Evolutionary conservation across 108 stramenopile genomes (phyloP), one percentile per base, ranked within the genome.

Genomic region (Nitzschia sp.): DNA sequence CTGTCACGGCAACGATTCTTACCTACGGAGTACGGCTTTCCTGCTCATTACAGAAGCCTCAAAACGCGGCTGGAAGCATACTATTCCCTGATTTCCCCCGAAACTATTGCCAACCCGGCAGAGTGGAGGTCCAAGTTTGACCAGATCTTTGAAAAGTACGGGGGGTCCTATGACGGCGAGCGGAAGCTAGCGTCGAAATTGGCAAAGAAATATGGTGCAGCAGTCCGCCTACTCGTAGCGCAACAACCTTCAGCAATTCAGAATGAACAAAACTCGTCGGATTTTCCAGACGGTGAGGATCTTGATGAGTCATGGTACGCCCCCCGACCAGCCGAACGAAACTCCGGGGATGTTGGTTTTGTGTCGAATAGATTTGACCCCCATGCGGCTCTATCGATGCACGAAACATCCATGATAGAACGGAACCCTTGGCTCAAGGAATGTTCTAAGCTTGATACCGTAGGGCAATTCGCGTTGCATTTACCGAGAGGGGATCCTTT

Each of bases 11-110:
- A 1, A 22, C 25, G 53, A n/a, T n/a, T n/a, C n/a, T n/a, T n/a
- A n/a, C n/a, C n/a, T n/a, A n/a, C n/a, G n/a, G n/a, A n/a, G n/a
- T n/a, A n/a, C n/a, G 26, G 2, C 8, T 53, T 2, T 26, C 33
- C 1, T 23, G 3, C 5, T 19, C 31, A 3, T 1, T 33, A 27
- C 58, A 61, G 60, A 41, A 61, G 60, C 26, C 73, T 93, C 19
- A 76, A 89, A 16, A 71, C 69, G n/a, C 87, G 92, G 21, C 68
- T 94, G 33, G 92, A 94, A 66, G 90, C 86, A 0, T 94, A 94
- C 77, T 94, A 94, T 59, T 76, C 80, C 25, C 71, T 88, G 46
- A 75, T 94, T 44, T 73, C 88, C 46, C 93, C 93, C 3, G 79
- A 86, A 22, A 82, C 79, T 29, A 44, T 80, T 19, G 52, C 67